phyloP scores from a whole-genome alignment of 148 eudicot genomes.

The Dysphania ambrosioides region DNA sequence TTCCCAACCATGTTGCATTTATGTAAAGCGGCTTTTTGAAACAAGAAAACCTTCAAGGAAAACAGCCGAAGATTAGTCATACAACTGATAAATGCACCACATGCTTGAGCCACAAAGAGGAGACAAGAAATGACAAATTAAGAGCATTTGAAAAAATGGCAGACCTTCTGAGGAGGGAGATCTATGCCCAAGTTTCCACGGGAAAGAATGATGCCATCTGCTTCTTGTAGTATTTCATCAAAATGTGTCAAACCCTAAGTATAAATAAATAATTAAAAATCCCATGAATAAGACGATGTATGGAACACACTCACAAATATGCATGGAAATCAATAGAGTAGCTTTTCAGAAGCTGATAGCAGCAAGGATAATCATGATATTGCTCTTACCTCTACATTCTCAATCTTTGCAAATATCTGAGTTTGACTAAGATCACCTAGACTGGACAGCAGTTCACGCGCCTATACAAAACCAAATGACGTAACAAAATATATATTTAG shows the following conservation, averaged over 20 bases:
- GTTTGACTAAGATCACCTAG: slow-evolving; percentile 84
- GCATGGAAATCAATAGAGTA: background rate
- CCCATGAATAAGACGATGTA: background rate
- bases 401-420: slow-evolving; percentile 91
- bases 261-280: background rate
- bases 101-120: background rate
- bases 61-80: slow-evolving; percentile 9
- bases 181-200: slow-evolving; percentile 99
- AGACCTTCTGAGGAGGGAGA: slow-evolving; percentile 96
- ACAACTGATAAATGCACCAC: background rate
- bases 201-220: slow-evolving; percentile 95
- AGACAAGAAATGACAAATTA: background rate
- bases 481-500: background rate
- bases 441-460: slow-evolving; percentile 69
- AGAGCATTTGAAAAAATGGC: background rate
- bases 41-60: slow-evolving; percentile 70
- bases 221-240: slow-evolving; percentile 91
- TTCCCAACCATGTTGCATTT: slow-evolving; percentile 96
- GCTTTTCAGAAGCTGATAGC: background rate
- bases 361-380: background rate
- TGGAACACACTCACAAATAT: background rate
- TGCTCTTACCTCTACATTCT: slow-evolving; percentile 74
- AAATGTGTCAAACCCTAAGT: slow-evolving; percentile 84
- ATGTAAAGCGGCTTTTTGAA: slow-evolving; percentile 91
- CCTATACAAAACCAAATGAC: slow-evolving; percentile 35